phyloP scores from a whole-genome alignment of 225 moss, liverwort and hornwort genomes.

The Marchantia polymorpha region DNA sequence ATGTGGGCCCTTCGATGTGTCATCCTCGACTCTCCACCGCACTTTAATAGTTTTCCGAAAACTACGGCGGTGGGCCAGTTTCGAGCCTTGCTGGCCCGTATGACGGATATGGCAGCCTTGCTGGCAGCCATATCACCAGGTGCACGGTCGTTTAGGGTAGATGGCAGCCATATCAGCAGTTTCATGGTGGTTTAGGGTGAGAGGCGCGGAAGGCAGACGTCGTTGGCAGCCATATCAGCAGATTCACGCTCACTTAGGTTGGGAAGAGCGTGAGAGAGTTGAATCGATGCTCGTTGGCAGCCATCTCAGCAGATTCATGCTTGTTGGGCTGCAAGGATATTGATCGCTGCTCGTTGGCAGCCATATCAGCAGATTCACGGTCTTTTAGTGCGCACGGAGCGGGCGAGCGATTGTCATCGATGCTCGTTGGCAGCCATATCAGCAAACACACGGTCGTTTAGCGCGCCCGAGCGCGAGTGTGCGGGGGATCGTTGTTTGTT shows the following conservation, averaged over 20 bases:
- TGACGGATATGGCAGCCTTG: conserved; percentile 19
- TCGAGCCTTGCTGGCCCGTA: conserved; percentile 6
- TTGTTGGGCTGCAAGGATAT: conserved; percentile 1
- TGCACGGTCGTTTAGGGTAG: conserved; percentile 15
- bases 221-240: conserved; percentile 26
- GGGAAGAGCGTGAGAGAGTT: not conserved
- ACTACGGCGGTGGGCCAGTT: not conserved
- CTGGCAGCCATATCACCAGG: conserved; percentile 29
- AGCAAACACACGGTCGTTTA: conserved; percentile 14
- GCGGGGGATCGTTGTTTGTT: conserved; percentile 15
- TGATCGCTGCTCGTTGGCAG: conserved; percentile 17
- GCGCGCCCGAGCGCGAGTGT: not conserved
- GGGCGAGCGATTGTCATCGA: conserved; percentile 16
- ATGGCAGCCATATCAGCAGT: conserved; percentile 24
- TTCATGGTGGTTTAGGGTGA: conserved; percentile 11
- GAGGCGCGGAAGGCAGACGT: not conserved
- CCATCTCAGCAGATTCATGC: conserved; percentile 16
- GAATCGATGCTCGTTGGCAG: conserved; percentile 16
- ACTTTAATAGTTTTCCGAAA: not conserved
- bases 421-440: conserved; percentile 29
- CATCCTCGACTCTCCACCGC: conserved; percentile 11
- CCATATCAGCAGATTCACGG: conserved; percentile 23
- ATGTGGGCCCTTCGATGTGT: not conserved
- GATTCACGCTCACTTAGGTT: not conserved
- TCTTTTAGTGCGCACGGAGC: conserved; percentile 14